These are phyloP conservation scores for Huntiella savannae DNA, from an alignment of 2,329 filamentous ascomycete species.

Conservation along the genomic window DNA sequence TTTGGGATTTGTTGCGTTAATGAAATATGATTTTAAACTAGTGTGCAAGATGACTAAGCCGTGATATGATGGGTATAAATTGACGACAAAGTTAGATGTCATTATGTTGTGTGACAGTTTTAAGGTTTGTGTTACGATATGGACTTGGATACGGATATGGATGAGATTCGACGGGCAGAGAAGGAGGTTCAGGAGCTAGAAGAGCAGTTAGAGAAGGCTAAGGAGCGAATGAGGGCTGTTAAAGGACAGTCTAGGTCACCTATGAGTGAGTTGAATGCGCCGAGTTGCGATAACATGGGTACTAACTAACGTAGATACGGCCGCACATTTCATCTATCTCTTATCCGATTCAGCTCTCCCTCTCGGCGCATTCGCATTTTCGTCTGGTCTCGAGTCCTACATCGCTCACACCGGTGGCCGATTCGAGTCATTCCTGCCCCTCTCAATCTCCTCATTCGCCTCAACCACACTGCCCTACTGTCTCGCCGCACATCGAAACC, in stretches of 20 bases:
- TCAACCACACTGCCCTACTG: constrained; percentile 57
- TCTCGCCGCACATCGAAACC: constrained; percentile 43
- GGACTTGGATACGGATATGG: background rate
- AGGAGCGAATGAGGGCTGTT: background rate
- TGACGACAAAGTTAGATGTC: constrained; percentile 9
- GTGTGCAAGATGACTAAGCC: no score
- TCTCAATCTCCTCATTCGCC: constrained; percentile 53
- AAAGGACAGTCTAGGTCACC: background rate
- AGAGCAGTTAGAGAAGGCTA: background rate
- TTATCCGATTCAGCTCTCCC: constrained; percentile 68
- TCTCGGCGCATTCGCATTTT: constrained; percentile 74
- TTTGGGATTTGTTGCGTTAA: no score
- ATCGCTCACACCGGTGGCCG: constrained; percentile 42
- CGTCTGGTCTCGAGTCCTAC: constrained; percentile 64
- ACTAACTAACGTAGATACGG: constrained; percentile 8
- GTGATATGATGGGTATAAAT: no score
- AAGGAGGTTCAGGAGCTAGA: constrained; percentile 7
- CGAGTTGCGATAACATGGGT: no score
- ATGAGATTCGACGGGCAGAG: constrained; percentile 1
- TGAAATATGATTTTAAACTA: no score
- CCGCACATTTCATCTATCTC: constrained; percentile 51
- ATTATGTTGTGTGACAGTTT: constrained; percentile 6
- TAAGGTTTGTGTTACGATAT: background rate
- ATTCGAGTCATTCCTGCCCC: constrained; percentile 47
- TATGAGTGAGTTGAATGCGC: no score